Evolutionary conservation across 345 rosid genomes (phyloP).

Genomic region (Heritiera littoralis): DNA sequence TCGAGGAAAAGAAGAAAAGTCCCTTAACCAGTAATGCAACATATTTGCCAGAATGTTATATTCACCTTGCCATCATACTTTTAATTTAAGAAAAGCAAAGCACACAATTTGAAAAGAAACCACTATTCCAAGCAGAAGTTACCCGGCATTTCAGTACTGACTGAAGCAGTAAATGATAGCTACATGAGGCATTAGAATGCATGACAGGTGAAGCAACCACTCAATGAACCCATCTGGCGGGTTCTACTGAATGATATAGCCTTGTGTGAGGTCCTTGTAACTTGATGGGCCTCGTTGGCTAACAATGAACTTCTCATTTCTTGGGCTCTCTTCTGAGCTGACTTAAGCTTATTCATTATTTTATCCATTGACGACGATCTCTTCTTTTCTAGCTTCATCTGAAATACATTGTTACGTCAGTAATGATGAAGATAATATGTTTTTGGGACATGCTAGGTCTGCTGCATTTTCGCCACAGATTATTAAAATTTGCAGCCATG

Average conservation of each 20-base stretch:
- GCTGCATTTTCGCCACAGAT: background rate
- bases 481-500: background rate
- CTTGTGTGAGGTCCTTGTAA: slow-evolving; percentile 45
- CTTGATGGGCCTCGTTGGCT: slow-evolving; percentile 50
- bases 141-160: slow-evolving; percentile 30
- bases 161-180: slow-evolving; percentile 16
- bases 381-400: slow-evolving; percentile 98
- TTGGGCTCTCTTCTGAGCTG: slow-evolving; percentile 94
- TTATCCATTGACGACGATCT: slow-evolving; percentile 89
- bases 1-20: background rate
- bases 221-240: slow-evolving; percentile 64
- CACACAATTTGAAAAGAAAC: background rate
- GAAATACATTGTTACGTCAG: slow-evolving; percentile 31
- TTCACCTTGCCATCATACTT: background rate
- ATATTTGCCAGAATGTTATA: background rate
- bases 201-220: slow-evolving; percentile 90
- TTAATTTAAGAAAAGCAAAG: background rate
- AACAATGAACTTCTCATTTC: slow-evolving; percentile 80
- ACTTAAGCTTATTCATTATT: slow-evolving; percentile 83
- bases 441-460: background rate
- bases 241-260: slow-evolving; percentile 49
- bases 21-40: background rate
- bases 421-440: background rate
- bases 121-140: slow-evolving; percentile 20
- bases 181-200: slow-evolving; percentile 48